These are phyloP conservation scores for Tubosaeta sp. DNA, from an alignment of 768 basidiomycete species.

Conservation along the genomic window DNA sequence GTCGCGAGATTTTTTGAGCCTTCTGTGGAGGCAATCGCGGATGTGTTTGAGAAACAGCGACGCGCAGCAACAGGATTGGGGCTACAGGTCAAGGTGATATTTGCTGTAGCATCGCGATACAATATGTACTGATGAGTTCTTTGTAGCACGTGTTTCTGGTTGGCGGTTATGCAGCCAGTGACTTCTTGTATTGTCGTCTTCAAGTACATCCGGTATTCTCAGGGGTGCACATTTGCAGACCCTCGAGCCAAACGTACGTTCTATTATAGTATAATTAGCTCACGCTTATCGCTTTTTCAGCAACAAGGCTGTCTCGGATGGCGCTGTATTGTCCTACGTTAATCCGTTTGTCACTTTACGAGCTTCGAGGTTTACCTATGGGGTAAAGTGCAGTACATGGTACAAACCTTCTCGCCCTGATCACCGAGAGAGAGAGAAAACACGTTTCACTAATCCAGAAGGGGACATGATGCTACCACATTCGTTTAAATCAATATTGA, in stretches of 20 bases:
- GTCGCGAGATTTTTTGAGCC: too few relatives aligned
- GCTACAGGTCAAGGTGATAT: conserved; percentile 25
- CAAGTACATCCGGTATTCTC: conserved; percentile 31
- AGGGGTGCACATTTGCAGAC: conserved; percentile 41
- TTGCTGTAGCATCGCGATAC: not conserved
- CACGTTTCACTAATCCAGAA: conserved; percentile 15
- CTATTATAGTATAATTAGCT: conserved; percentile 2
- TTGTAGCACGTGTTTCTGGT: conserved; percentile 42
- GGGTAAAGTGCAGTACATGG: conserved; percentile 24
- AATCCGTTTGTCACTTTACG: conserved; percentile 44
- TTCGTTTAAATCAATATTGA: conserved; percentile 36
- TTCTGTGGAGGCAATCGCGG: too few relatives aligned
- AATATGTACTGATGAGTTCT: too few relatives aligned
- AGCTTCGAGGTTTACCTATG: conserved; percentile 40
- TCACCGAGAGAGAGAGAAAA: conserved; percentile 31
- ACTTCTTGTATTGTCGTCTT: too few relatives aligned
- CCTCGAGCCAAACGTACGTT: conserved; percentile 46
- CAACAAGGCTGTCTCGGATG: conserved; percentile 48
- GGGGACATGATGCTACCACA: conserved; percentile 32
- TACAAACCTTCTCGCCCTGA: conserved; percentile 32
- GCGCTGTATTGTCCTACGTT: too few relatives aligned
- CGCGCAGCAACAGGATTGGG: too few relatives aligned
- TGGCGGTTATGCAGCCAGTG: conserved; percentile 48
- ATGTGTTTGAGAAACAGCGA: too few relatives aligned
- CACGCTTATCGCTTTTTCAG: conserved; percentile 16